Evolutionary conservation across 768 basidiomycete species (phyloP), one percentile per base, ranked within the genome.

Genomic region (Tricholoma terreum): DNA sequence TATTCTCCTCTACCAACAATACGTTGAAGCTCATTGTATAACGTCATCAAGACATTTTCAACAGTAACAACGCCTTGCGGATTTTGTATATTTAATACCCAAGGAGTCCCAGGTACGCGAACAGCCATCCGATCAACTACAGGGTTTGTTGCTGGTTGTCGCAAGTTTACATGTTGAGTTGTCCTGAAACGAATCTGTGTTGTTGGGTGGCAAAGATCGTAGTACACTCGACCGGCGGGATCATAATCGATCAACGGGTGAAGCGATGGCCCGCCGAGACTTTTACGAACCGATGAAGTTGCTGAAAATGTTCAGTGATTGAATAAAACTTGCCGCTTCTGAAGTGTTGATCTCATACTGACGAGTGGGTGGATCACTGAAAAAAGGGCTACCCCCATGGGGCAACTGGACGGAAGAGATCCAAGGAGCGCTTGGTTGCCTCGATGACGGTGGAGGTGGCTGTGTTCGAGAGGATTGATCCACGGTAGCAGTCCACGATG

Each of bases 191-290:
- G 61, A 48, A 60, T 58, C 31, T 50, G 46, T 11, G 50, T 52
- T 34, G 54, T 51, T 50, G 61, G 59, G 7, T 56, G 45, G 27
- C 43, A 45, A 50, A 65, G 35, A 58, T 65, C 60, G 43, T 60
- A 65, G 27, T 36, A 54, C 36, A 65, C 31, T 42, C 60, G 57
- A 52, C 64, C 64, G 11, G 52, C 36, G 19, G 52, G 61, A 48
- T 65, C 62, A 49, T 58, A 63, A 38, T 54, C 52, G 22, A 65
- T 52, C 46, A 62, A 50, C 45, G 59, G 57, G 53, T 65, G 58
- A 40, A 62, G 49, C 11, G 60, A 42, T 30, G 52, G 52, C 10
- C 52, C 52, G 5, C 43, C 52, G 6, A 43, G 30, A 11, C 5
- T 27, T 31, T 24, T 24, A 2, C 52, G 52, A 21, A 54, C 8